A percentile compares a stretch with the other conserved stretches of the same genome.
phyloP scores from a whole-genome alignment of 495 filamentous ascomycete genomes.

The Talaromyces adpressus region DNA sequence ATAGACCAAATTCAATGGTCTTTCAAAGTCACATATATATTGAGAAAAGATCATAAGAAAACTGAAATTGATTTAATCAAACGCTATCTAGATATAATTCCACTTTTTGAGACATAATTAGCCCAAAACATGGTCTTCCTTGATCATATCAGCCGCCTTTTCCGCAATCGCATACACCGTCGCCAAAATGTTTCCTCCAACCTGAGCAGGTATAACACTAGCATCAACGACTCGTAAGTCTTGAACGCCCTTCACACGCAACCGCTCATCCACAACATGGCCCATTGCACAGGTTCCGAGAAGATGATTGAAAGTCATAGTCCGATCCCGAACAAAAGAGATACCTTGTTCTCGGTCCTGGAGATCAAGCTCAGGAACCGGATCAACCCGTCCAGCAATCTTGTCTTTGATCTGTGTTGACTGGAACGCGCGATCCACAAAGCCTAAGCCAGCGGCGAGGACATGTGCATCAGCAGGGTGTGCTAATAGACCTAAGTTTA shows the following conservation, averaged over 20 bases:
- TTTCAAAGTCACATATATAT: too few relatives aligned
- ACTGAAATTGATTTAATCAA: too few relatives aligned
- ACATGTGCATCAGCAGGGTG: constrained; percentile 32
- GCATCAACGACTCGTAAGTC: constrained; percentile 49
- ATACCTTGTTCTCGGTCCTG: constrained; percentile 10
- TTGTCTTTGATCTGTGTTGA: constrained; percentile 13
- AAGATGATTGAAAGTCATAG: constrained; percentile 14
- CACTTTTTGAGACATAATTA: too few relatives aligned
- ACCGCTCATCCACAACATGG: constrained; percentile 40
- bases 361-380: constrained; percentile 14
- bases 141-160: constrained; percentile 43
- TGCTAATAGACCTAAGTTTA: constrained; percentile 24
- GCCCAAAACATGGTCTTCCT: constrained; percentile 12
- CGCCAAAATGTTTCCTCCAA: constrained; percentile 44
- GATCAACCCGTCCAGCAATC: constrained; percentile 13
- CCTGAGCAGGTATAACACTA: constrained; percentile 43
- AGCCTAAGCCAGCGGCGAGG: constrained; percentile 22
- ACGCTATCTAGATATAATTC: too few relatives aligned
- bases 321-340: constrained; percentile 9
- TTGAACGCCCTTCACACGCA: constrained; percentile 41
- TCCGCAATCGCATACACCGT: constrained; percentile 49
- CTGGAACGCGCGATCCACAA: constrained; percentile 17
- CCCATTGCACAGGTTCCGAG: constrained; percentile 51
- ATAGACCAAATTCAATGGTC: too few relatives aligned
- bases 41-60: too few relatives aligned